phyloP scores from a whole-genome alignment of 495 filamentous ascomycete genomes.

The Xylaria grammica region DNA sequence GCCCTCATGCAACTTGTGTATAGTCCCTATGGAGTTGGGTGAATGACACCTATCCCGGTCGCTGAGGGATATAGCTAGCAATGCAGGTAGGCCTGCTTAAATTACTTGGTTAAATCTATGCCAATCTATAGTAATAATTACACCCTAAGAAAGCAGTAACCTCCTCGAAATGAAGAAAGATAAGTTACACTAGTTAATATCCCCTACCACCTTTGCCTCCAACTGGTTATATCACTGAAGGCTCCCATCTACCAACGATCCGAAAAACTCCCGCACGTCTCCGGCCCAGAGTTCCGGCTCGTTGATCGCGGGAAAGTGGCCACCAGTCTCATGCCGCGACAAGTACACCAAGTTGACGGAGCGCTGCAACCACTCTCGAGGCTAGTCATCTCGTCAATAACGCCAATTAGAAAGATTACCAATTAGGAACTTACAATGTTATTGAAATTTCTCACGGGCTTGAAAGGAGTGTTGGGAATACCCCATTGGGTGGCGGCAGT shows the following conservation, averaged over 20 bases:
- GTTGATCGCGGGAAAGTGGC: constrained; percentile 10
- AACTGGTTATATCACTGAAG: too few species aligned
- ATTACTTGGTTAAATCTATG: too few species aligned
- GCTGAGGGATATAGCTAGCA: too few species aligned
- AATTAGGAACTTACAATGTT: not conserved
- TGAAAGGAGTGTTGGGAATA: not conserved
- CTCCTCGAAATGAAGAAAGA: too few species aligned
- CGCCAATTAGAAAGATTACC: not conserved
- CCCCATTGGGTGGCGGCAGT: not conserved
- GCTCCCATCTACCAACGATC: not conserved
- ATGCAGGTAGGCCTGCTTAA: too few species aligned
- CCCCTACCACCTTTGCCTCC: too few species aligned
- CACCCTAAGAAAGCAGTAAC: too few species aligned
- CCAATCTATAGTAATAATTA: too few species aligned
- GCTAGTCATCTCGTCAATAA: constrained; percentile 4
- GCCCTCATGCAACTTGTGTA: too few species aligned
- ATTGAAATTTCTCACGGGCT: not conserved
- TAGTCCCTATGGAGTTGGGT: too few species aligned
- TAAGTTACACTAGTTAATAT: too few species aligned
- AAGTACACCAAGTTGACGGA: constrained; percentile 8
- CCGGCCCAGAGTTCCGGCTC: constrained; percentile 4
- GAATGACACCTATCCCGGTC: too few species aligned
- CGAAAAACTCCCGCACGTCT: constrained; percentile 15
- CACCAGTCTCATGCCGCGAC: not conserved
- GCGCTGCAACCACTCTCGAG: constrained; percentile 1